phyloP scores from a whole-genome alignment of 257 asterid genomes.

The Nicotiana tomentosiformis region DNA sequence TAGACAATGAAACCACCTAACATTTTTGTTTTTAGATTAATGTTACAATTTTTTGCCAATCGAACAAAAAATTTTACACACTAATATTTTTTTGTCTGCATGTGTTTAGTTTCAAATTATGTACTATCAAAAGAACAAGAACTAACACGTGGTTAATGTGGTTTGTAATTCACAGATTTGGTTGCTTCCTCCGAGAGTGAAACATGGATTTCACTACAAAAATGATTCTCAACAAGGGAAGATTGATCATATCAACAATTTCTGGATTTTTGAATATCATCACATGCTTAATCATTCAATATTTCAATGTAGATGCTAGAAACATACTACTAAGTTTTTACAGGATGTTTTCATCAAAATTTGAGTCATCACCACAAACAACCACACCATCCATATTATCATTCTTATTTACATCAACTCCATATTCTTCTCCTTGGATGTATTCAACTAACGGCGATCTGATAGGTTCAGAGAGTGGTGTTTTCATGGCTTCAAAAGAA shows the following conservation, averaged over 20 bases:
- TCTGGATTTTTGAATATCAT: background rate
- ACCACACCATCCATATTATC: background rate
- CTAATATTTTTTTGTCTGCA: background rate
- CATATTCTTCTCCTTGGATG: conserved; percentile 8
- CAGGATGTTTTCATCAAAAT: background rate
- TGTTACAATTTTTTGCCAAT: background rate
- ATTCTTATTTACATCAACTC: background rate
- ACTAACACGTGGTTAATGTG: background rate
- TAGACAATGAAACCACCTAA: background rate
- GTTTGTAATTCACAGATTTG: background rate
- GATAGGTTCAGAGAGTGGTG: conserved; percentile 17
- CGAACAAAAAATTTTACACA: background rate
- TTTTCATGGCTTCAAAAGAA: background rate
- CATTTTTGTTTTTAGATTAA: background rate
- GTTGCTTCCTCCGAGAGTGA: background rate
- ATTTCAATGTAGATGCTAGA: background rate
- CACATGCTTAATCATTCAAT: background rate
- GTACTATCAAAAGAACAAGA: background rate
- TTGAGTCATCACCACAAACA: background rate
- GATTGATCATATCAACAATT: background rate
- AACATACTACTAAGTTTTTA: background rate
- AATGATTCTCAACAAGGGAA: background rate
- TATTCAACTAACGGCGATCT: conserved; percentile 7
- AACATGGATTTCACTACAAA: background rate
- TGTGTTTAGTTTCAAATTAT: background rate